Base-by-base conservation (phyloP, 345 rosid genomes). In the Stellera chamaejasme region DNA sequence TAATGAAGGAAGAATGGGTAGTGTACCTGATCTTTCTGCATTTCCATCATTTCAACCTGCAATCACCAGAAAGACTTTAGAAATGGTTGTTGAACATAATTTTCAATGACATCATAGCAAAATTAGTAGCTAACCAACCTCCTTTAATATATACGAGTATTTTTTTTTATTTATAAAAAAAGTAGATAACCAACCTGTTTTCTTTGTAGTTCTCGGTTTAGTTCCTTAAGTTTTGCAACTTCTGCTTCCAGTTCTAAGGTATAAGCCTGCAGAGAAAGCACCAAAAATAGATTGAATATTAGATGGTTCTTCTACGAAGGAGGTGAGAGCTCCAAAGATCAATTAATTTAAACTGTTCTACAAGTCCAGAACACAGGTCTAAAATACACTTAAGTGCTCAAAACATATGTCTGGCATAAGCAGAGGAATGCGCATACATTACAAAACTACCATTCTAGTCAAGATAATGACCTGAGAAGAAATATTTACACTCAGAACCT, bases 171-270 rank as follows among this genome's bases (percentile, higher is more conserved):
- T n/a, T n/a, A n/a, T n/a, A n/a, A n/a, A n/a, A 42, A 51, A 14
- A 58, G 49, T 27, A 65, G 51, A 44, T 49, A 52, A 57, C 50
- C 11, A 64, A 87, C 99, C 86, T 83, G 99, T 66, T 87, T 85
- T 63, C 45, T 87, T 67, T 56, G 76, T 72, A 94, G 65, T 59
- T 90, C 90, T 65, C 82, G 68, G 67, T 94, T 94, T 69, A 75
- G 45, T 67, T 82, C 83, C 68, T 90, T 90, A 14, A 90, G 81
- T 68, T 82, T 83, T 43, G 90, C 90, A 61, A 94, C 74, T 73
- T 90, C 96, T 64, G 83, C 87, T 79, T 94, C 99, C 66, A 94
- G 75, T 69, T 94, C 97, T 81, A 81, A 53, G 1, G 96, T 90
- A 59, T 94, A 94, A 10, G 99, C 99, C 99, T 94, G 75, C 59